Base-by-base conservation (phyloP, 164 flowering plant species). In the Tetracentron sinense region DNA sequence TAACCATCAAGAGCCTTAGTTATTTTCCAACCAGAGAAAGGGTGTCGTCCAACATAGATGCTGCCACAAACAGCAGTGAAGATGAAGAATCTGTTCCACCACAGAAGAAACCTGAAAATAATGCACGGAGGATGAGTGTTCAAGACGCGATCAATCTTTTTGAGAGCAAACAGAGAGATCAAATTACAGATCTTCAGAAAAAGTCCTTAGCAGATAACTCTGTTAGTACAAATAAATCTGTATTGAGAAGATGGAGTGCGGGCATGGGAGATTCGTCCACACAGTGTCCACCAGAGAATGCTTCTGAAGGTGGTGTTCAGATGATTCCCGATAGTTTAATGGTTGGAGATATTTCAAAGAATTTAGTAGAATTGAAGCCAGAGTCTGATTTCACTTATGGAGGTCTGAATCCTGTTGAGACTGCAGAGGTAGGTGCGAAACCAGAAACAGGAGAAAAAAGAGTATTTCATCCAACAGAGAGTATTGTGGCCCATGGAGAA, bases 171-270 rank as follows among this genome's bases (percentile, higher is more conserved):
- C 92, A 92, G 74, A 81, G 56, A 71, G 91, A 86, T 66, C 85
- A 80, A 61, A 69, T 30, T 44, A 62, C 69, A 0, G 87, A 83
- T 66, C 28, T 46, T 62, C 85, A 83, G 57, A 82, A 72, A 66
- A 68, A 44, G 63, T 65, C 81, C 26, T 65, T 76, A 54, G 20
- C 70, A 11, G 84, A 75, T 61, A 58, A 64, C 35, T 60, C 81
- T 47, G 30, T 69, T 44, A 48, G 67, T 67, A 60, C 82, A 49
- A 82, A 74, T 52, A 92, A 83, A 69, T 66, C 91, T 61, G 96
- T 90, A 10, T 70, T 88, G 76, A 82, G 93, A 77, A 85, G 95
- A 78, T 92, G 98, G 98, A 92, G 94, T 81, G 64, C 87, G 12
- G 88, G 91, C 64, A 69, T 77, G 74, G 83, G 85, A 17, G 92